phyloP scores from a whole-genome alignment of 1,139 yeast genomes.

The Hemisphaericaspora xylanilytica region DNA sequence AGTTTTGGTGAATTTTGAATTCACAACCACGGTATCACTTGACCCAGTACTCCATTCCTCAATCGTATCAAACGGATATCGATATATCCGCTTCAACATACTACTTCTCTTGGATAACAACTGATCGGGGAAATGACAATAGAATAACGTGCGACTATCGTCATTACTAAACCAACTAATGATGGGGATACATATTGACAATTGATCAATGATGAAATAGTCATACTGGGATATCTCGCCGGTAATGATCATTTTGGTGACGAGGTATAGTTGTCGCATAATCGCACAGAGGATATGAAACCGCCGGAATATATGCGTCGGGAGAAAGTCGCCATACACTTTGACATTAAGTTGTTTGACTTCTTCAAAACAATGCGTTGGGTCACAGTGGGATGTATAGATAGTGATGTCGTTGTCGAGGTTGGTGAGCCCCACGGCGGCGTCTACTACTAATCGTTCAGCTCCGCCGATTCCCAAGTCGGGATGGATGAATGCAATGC shows the following conservation, averaged over 20 bases:
- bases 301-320: conserved; percentile 62
- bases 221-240: conserved; percentile 57
- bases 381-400: conserved; percentile 89
- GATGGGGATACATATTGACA: conserved; percentile 81
- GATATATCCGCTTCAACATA: conserved; percentile 57
- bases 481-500: conserved; percentile 87
- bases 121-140: conserved; percentile 96
- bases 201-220: conserved; percentile 80
- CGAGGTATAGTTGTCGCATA: conserved; percentile 72
- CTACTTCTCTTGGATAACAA: conserved; percentile 62
- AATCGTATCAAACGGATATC: conserved; percentile 75
- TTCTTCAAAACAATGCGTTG: conserved; percentile 86
- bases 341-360: conserved; percentile 59
- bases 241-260: conserved; percentile 45
- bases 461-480: conserved; percentile 98
- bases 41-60: conserved; percentile 80
- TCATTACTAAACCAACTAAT: conserved; percentile 49
- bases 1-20: conserved; percentile 75
- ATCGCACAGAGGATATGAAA: conserved; percentile 83
- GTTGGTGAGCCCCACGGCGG: conserved; percentile 82
- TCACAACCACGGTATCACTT: conserved; percentile 81
- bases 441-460: conserved; percentile 90
- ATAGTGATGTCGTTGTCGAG: conserved; percentile 65
- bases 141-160: conserved; percentile 59
- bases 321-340: conserved; percentile 82